These are phyloP conservation scores for Aciculoconidium aculeatum DNA, from an alignment of 805 yeast genomes.

Conservation along the genomic window DNA sequence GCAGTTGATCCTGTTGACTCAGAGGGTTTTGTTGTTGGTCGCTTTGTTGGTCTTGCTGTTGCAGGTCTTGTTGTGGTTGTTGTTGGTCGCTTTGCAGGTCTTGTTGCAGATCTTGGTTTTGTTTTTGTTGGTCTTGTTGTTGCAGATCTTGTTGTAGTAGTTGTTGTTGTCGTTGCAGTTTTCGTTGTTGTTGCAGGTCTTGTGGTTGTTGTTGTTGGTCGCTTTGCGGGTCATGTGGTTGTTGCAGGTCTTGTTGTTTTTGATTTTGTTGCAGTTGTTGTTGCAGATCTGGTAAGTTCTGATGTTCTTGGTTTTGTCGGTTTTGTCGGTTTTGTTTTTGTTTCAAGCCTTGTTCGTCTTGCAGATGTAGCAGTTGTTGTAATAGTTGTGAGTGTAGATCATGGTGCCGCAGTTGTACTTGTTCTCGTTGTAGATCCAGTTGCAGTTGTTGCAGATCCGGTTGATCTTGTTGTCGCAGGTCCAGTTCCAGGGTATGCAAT, in stretches of 20 bases:
- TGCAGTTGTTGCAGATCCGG: background rate
- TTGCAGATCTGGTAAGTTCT: background rate
- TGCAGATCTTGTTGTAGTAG: conserved; percentile 2
- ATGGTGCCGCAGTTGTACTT: background rate
- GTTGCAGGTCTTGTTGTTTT: conserved; percentile 1
- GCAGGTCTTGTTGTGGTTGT: background rate
- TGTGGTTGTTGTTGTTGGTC: conserved; percentile 1
- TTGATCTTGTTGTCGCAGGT: background rate
- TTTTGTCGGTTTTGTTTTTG: conserved; percentile 4
- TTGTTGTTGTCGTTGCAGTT: conserved; percentile 1
- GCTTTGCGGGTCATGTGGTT: conserved; percentile 2
- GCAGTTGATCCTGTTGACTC: background rate
- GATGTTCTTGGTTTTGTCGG: conserved; percentile 1
- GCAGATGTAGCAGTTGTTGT: conserved; percentile 1
- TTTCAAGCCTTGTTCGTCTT: conserved; percentile 5
- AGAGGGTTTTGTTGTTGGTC: background rate
- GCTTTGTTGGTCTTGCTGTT: background rate
- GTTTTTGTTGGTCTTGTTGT: conserved; percentile 1
- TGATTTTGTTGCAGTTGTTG: conserved; percentile 1
- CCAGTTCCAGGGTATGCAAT: too few relatives aligned
- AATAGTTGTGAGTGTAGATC: conserved; percentile 1
- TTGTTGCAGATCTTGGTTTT: conserved; percentile 2
- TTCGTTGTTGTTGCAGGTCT: conserved; percentile 1
- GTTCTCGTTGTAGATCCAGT: conserved; percentile 1
- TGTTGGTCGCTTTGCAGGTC: background rate